Evolutionary conservation across 73 alveolate species (phyloP).

Genomic region (Durusdinium trenchii): DNA sequence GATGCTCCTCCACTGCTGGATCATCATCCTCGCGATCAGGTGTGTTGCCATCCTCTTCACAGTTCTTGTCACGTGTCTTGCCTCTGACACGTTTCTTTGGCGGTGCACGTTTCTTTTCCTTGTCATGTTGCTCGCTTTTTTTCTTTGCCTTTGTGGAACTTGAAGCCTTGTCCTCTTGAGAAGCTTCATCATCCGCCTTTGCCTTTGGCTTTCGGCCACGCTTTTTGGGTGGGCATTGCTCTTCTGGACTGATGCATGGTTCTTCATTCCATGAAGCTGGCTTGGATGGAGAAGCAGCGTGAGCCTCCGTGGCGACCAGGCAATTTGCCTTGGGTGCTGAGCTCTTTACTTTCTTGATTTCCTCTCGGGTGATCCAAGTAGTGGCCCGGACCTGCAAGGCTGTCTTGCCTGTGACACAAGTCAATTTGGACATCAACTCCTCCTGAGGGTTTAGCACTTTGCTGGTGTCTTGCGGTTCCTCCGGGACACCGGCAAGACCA

Average conservation of each 20-base stretch:
- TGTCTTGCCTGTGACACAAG: neutral
- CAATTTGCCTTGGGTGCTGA: neutral
- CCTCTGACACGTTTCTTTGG: too few species aligned
- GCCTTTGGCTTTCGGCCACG: neutral
- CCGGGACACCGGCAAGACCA: neutral
- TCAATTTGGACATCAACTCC: neutral
- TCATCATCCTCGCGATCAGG: too few species aligned
- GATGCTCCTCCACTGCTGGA: too few species aligned
- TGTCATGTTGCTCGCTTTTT: neutral
- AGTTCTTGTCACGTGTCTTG: too few species aligned
- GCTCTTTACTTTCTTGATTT: neutral
- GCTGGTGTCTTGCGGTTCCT: neutral
- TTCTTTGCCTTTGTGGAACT: neutral
- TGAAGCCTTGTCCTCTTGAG: neutral
- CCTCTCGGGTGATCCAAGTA: neutral
- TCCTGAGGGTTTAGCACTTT: too few species aligned
- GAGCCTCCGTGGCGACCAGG: neutral
- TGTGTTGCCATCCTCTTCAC: too few species aligned
- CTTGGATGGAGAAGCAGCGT: neutral
- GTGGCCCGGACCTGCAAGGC: neutral
- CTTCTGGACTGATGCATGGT: neutral
- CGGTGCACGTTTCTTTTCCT: neutral
- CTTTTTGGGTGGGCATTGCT: neutral
- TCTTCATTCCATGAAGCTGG: neutral
- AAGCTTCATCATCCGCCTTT: neutral